Conservation (phyloP, 2,329 filamentous ascomycete species). For the Aureobasidium leucospermi region DNA sequence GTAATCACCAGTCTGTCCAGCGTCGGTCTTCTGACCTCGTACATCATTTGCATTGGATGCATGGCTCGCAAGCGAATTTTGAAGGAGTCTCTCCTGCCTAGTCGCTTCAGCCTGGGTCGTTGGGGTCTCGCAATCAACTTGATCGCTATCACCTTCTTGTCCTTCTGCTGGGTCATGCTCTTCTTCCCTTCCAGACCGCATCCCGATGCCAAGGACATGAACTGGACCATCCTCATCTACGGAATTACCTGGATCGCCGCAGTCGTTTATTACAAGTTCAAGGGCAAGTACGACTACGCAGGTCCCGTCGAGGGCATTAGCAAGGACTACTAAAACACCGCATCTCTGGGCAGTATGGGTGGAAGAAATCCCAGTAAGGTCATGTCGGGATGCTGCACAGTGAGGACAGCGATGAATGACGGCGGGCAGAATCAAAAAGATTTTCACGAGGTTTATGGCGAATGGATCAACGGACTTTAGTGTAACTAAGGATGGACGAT, state of each 20-base stretch:
- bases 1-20: slow-evolving; percentile 30
- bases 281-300: slow-evolving; percentile 20
- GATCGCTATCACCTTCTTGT: slow-evolving; percentile 29
- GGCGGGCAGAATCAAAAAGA: not conserved
- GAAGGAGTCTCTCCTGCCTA: slow-evolving; percentile 31
- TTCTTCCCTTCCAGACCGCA: slow-evolving; percentile 25
- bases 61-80: slow-evolving; percentile 33
- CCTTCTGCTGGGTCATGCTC: slow-evolving; percentile 21
- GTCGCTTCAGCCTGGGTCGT: slow-evolving; percentile 33
- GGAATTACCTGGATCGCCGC: slow-evolving; percentile 22
- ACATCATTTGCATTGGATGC: slow-evolving; percentile 35
- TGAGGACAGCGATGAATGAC: not conserved
- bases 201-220: slow-evolving; percentile 13
- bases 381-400: not conserved
- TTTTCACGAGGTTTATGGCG: not conserved
- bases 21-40: slow-evolving; percentile 33
- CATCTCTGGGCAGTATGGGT: not conserved
- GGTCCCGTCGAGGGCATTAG: slow-evolving; percentile 12
- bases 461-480: not conserved
- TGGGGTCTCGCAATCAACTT: slow-evolving; percentile 33
- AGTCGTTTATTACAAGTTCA: slow-evolving; percentile 21
- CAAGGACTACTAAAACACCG: not conserved
- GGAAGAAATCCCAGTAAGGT: not conserved
- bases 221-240: slow-evolving; percentile 27
- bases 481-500: not conserved